Evolutionary conservation across 163 green algal species (phyloP).

Genomic region (Chloroidium sp.): DNA sequence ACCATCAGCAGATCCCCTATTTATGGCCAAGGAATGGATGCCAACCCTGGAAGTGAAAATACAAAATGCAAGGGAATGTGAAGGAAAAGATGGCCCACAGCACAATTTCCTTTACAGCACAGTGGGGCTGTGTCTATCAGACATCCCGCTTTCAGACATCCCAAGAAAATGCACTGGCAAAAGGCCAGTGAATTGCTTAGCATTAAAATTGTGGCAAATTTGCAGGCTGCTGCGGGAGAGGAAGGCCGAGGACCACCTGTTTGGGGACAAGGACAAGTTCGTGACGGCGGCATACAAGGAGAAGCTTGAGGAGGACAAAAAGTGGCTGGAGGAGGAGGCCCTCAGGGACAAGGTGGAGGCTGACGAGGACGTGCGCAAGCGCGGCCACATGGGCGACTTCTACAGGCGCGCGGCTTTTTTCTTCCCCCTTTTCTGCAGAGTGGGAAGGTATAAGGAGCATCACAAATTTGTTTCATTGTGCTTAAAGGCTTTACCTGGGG

Average conservation of each 20-base stretch:
- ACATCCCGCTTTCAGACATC: too few species aligned
- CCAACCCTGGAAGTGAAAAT: too few species aligned
- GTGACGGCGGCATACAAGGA: slow-evolving; percentile 86
- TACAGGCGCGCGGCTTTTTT: slow-evolving; percentile 30
- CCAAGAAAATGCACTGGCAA: too few species aligned
- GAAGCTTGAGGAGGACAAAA: slow-evolving; percentile 88
- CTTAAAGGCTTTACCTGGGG: background rate
- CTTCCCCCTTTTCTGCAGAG: background rate
- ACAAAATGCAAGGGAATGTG: too few species aligned
- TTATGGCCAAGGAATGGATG: too few species aligned
- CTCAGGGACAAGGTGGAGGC: slow-evolving; percentile 51
- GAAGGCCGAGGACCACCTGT: slow-evolving; percentile 70
- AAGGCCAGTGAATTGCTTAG: too few species aligned
- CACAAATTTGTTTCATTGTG: background rate
- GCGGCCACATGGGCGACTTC: slow-evolving; percentile 78
- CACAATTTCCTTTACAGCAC: too few species aligned
- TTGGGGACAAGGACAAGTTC: slow-evolving; percentile 89
- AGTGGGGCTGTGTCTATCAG: too few species aligned
- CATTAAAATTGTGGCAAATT: too few species aligned
- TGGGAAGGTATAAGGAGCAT: background rate
- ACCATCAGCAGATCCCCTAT: too few species aligned
- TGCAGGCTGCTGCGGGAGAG: slow-evolving; percentile 38
- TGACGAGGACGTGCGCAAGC: slow-evolving; percentile 56
- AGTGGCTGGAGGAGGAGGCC: slow-evolving; percentile 72
- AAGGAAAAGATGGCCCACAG: too few species aligned